phyloP scores from a whole-genome alignment of 371 early-diverging fungal genomes.

The Blakeslea trispora region DNA sequence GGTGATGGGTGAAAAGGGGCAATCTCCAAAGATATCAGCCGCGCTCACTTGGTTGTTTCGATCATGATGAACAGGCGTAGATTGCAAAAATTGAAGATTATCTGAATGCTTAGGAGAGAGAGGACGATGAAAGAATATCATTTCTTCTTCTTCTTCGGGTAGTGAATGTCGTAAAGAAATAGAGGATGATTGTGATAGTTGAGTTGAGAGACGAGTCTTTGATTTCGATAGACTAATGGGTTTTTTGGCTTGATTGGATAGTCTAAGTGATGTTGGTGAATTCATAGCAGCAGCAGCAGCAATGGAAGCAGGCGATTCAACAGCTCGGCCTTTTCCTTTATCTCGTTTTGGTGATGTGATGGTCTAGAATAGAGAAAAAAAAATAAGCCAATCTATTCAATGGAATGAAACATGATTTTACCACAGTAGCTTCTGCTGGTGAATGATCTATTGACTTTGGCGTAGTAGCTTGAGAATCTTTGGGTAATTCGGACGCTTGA shows the following conservation, averaged over 20 bases:
- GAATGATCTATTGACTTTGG: no score
- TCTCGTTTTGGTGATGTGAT: constrained; percentile 2
- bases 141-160: background rate
- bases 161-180: background rate
- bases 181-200: background rate
- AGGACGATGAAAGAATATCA: background rate
- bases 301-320: background rate
- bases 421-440: no score
- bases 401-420: no score
- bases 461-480: no score
- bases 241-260: background rate
- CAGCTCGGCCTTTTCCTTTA: constrained; percentile 21
- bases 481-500: no score
- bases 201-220: background rate
- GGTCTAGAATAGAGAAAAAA: no score
- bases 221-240: constrained; percentile 15
- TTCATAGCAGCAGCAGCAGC: background rate
- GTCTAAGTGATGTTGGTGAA: no score
- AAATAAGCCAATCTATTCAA: no score
- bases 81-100: constrained; percentile 4
- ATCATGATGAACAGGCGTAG: constrained; percentile 6
- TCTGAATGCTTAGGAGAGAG: background rate
- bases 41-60: background rate
- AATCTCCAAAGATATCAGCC: constrained; percentile 9
- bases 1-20: constrained; percentile 11